These are phyloP conservation scores for Xylariales sp. DNA, from an alignment of 2,329 filamentous ascomycete genomes.

Conservation along the genomic window DNA sequence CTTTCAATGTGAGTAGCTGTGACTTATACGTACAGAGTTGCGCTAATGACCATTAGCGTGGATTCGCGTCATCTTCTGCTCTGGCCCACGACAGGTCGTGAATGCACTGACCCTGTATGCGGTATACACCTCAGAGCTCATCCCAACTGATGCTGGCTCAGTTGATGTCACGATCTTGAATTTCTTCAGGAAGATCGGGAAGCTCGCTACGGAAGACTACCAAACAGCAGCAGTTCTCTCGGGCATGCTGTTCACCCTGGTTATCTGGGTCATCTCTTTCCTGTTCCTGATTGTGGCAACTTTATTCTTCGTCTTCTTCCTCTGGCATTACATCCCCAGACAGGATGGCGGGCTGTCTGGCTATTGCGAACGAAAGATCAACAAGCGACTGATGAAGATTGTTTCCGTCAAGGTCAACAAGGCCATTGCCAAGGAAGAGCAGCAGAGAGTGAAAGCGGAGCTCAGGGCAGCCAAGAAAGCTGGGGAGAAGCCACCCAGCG, in stretches of 20 bases:
- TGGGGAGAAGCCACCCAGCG: conserved; percentile 45
- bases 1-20: conserved; percentile 50
- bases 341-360: conserved; percentile 74
- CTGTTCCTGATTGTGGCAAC: conserved; percentile 70
- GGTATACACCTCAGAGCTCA: conserved; percentile 70
- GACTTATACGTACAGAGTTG: background rate
- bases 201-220: conserved; percentile 67
- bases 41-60: conserved; percentile 53
- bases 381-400: conserved; percentile 76
- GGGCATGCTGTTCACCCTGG: conserved; percentile 86
- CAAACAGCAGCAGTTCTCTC: conserved; percentile 79
- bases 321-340: conserved; percentile 86
- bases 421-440: conserved; percentile 74
- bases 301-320: conserved; percentile 79
- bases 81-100: conserved; percentile 85
- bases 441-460: conserved; percentile 49
- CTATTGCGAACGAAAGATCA: conserved; percentile 91
- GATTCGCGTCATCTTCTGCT: conserved; percentile 83
- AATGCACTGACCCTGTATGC: conserved; percentile 87
- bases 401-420: conserved; percentile 85
- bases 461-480: conserved; percentile 47
- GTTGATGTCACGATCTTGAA: conserved; percentile 62
- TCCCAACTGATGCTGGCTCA: conserved; percentile 46
- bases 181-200: conserved; percentile 79
- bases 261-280: conserved; percentile 83